phyloP scores from a whole-genome alignment of 345 rosid genomes.

The Populus ilicifolia region DNA sequence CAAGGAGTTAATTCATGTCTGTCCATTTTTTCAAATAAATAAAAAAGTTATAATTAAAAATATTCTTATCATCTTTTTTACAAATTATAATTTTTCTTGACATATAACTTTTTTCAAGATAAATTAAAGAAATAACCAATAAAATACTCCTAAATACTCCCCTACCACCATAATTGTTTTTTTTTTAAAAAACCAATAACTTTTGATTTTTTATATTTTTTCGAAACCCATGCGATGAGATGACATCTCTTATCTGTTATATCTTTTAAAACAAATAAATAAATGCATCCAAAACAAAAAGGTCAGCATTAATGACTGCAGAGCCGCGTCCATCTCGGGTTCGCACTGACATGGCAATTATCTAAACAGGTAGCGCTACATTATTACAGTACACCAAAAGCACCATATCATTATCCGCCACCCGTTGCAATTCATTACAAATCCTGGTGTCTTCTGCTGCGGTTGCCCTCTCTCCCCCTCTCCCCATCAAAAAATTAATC shows the following conservation, averaged over 20 bases:
- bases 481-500: background rate
- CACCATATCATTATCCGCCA: background rate
- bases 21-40: too few species aligned
- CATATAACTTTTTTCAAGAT: too few species aligned
- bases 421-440: background rate
- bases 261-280: too few species aligned
- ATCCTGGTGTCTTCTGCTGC: background rate
- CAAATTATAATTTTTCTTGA: too few species aligned
- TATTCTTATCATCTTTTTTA: too few species aligned
- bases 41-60: too few species aligned
- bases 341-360: background rate
- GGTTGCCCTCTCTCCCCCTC: background rate
- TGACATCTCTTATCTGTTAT: background rate
- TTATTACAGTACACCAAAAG: background rate
- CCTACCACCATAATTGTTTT: too few species aligned
- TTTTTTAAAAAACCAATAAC: background rate
- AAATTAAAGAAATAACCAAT: too few species aligned
- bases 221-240: background rate
- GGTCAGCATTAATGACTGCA: too few species aligned
- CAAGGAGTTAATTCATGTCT: too few species aligned
- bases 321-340: background rate
- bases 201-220: too few species aligned
- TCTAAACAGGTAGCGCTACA: background rate
- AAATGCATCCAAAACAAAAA: background rate
- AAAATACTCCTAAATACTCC: too few species aligned